Evolutionary conservation across 2,329 filamentous ascomycete genomes (phyloP).

Genomic region (Ophiosphaerella herpotricha): DNA sequence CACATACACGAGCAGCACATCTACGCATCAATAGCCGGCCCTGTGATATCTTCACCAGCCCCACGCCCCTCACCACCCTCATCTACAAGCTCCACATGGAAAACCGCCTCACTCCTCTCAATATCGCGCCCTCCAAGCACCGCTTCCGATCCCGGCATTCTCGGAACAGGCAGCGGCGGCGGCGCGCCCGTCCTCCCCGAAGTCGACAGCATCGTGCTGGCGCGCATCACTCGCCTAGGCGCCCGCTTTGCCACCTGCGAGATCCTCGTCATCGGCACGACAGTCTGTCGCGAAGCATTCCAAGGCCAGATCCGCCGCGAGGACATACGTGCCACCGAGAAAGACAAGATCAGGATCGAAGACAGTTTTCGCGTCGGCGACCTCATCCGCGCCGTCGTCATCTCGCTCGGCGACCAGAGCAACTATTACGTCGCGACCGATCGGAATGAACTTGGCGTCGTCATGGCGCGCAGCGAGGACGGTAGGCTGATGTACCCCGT

Average conservation of each 20-base stretch:
- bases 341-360: constrained; percentile 89
- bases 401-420: constrained; percentile 88
- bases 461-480: constrained; percentile 86
- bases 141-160: constrained; percentile 20
- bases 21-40: constrained; percentile 81
- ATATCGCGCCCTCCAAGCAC: constrained; percentile 33
- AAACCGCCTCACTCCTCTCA: constrained; percentile 49
- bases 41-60: constrained; percentile 56
- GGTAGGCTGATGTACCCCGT: constrained; percentile 92
- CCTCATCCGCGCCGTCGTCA: constrained; percentile 84
- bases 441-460: constrained; percentile 87
- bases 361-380: constrained; percentile 93
- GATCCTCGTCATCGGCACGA: constrained; percentile 75
- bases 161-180: constrained; percentile 28
- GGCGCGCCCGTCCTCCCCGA: constrained; percentile 78
- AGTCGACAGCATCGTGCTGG: constrained; percentile 79
- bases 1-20: constrained; percentile 77
- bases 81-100: constrained; percentile 58
- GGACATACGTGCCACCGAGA: constrained; percentile 93
- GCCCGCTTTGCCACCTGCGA: constrained; percentile 83
- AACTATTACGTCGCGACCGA: constrained; percentile 96
- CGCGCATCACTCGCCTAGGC: constrained; percentile 82
- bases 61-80: constrained; percentile 59
- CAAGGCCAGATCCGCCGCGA: constrained; percentile 84
- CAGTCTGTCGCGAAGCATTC: constrained; percentile 77